A percentile compares a stretch with the other conserved stretches of the same genome.
Conservation (phyloP, 768 basidiomycete genomes). For the Saitozyma podzolica region DNA sequence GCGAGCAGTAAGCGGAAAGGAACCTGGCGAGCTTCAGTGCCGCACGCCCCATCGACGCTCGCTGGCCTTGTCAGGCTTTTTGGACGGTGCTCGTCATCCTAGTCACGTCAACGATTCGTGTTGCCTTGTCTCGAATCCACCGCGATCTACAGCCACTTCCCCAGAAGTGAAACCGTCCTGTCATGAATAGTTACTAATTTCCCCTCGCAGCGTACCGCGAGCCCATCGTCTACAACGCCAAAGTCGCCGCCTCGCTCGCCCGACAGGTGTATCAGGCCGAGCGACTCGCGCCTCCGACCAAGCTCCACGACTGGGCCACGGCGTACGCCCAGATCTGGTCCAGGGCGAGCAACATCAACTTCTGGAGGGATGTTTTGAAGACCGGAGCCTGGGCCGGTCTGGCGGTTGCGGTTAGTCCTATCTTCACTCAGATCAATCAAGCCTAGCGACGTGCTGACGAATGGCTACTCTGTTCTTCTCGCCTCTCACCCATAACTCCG, state of each 20-base stretch:
- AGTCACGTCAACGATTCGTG: no score
- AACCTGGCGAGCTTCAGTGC: no score
- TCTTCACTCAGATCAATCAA: no score
- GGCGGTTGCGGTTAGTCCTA: slow-evolving; percentile 46
- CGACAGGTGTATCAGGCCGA: slow-evolving; percentile 53
- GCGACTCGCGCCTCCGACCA: slow-evolving; percentile 49
- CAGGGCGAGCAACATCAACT: slow-evolving; percentile 35
- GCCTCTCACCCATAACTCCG: neutral
- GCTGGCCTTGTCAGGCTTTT: no score
- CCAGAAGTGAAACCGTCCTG: no score
- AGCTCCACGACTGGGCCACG: slow-evolving; percentile 40
- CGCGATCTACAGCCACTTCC: no score
- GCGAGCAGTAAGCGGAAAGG: no score
- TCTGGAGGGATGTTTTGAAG: slow-evolving; percentile 39
- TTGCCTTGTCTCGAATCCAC: neutral
- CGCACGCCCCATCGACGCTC: no score
- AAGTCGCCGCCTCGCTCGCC: slow-evolving; percentile 48
- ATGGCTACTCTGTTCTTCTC: neutral
- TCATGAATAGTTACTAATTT: no score
- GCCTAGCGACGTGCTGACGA: no score
- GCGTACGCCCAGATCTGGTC: slow-evolving; percentile 47
- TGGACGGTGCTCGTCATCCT: no score
- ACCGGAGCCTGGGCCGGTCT: slow-evolving; percentile 51
- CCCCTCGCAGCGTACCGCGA: slow-evolving; percentile 34
- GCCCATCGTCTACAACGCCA: slow-evolving; percentile 49